Conservation (phyloP, 768 basidiomycete genomes). For the Leccinum incarnatum region DNA sequence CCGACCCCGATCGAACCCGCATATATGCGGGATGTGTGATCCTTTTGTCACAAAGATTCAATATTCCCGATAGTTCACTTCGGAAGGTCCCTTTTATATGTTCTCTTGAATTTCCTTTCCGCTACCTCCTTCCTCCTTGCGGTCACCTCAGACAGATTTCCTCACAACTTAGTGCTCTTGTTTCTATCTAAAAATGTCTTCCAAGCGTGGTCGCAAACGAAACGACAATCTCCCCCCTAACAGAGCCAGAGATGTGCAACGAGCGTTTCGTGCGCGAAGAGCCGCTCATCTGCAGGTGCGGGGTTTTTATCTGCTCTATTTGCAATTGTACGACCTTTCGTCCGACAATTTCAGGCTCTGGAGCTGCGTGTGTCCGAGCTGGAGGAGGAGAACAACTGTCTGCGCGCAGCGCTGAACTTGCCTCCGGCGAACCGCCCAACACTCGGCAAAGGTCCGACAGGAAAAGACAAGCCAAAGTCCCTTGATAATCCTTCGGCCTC, state of each 20-base stretch:
- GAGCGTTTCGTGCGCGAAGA: constrained; percentile 85
- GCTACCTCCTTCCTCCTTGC: constrained; percentile 31
- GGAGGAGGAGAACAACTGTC: constrained; percentile 76
- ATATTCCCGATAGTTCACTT: constrained; percentile 31
- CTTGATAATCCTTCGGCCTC: constrained; percentile 35
- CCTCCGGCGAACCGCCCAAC: constrained; percentile 70
- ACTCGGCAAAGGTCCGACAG: constrained; percentile 83
- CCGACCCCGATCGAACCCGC: constrained; percentile 39
- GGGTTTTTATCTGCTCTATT: constrained; percentile 35
- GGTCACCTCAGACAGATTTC: constrained; percentile 25
- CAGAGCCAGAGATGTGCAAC: constrained; percentile 83
- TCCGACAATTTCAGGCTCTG: constrained; percentile 53
- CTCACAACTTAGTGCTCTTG: constrained; percentile 7
- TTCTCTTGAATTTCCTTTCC: constrained; percentile 36
- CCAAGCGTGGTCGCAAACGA: constrained; percentile 83
- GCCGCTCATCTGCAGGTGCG: constrained; percentile 82
- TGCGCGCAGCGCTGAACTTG: constrained; percentile 69
- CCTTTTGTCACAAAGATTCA: constrained; percentile 34
- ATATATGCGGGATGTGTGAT: constrained; percentile 32
- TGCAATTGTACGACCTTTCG: constrained; percentile 38
- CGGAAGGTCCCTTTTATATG: constrained; percentile 39
- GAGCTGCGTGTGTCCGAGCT: constrained; percentile 79
- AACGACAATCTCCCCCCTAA: constrained; percentile 60
- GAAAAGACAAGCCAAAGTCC: constrained; percentile 74
- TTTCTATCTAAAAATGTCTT: constrained; percentile 55